These are phyloP conservation scores for Polytrichum commune DNA, from an alignment of 225 moss, liverwort and hornwort species.

Conservation along the genomic window DNA sequence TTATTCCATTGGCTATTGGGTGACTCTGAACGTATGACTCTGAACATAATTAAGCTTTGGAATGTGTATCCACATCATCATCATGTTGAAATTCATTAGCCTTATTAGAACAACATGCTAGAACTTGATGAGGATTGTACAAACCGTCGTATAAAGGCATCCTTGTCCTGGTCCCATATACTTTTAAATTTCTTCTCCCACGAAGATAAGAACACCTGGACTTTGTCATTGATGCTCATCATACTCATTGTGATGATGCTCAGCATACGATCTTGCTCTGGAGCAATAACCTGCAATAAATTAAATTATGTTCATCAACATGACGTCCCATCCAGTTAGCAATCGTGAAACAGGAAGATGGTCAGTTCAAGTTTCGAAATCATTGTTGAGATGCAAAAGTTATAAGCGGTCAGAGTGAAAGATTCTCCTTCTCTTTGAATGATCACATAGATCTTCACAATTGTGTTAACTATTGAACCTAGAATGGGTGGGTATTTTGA, in stretches of 20 bases:
- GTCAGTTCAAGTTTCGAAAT: too few species aligned
- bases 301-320: neutral
- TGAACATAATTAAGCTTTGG: too few species aligned
- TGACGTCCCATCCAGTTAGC: too few species aligned
- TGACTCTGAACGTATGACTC: too few species aligned
- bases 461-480: too few species aligned
- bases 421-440: too few species aligned
- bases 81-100: neutral
- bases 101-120: neutral
- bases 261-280: slow-evolving; percentile 55
- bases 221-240: slow-evolving; percentile 49
- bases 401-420: too few species aligned
- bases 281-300: slow-evolving; percentile 52
- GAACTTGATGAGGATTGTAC: neutral
- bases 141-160: slow-evolving; percentile 78
- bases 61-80: too few species aligned
- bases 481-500: neutral
- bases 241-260: slow-evolving; percentile 41
- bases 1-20: too few species aligned
- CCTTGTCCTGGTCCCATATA: slow-evolving; percentile 91
- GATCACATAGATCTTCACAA: too few species aligned
- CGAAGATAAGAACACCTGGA: slow-evolving; percentile 52
- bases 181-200: slow-evolving; percentile 84
- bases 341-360: too few species aligned
- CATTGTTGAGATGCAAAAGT: too few species aligned